Percentiles rank a stretch among this genome's conserved stretches.
These are phyloP conservation scores for Candida dubliniensis DNA, from an alignment of 1,139 yeast genomes.

Conservation along the genomic window DNA sequence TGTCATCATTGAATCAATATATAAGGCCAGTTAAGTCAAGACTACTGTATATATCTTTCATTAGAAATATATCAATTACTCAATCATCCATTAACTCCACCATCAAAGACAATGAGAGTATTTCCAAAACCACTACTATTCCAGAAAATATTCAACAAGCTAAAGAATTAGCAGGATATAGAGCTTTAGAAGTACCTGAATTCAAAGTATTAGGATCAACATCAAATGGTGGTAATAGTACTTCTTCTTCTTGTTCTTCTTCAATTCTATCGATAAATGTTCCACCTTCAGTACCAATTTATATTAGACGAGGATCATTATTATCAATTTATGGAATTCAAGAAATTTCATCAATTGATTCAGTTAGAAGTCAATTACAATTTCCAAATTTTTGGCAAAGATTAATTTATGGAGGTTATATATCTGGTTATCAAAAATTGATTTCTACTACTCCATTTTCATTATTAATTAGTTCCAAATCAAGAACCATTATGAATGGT, in stretches of 20 bases:
- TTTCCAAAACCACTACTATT: conserved; percentile 18
- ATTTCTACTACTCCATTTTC: conserved; percentile 51
- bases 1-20: too few species aligned
- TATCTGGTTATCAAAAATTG: conserved; percentile 44
- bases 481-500: conserved; percentile 14
- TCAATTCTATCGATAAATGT: conserved; percentile 44
- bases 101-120: background rate
- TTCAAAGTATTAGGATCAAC: conserved; percentile 40
- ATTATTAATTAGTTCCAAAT: conserved; percentile 28
- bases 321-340: conserved; percentile 45
- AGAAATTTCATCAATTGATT: conserved; percentile 17
- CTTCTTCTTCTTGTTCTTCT: conserved; percentile 38
- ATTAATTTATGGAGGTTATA: conserved; percentile 41
- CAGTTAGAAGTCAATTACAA: conserved; percentile 32
- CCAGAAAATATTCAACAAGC: conserved; percentile 22
- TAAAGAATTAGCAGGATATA: conserved; percentile 16
- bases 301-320: conserved; percentile 47
- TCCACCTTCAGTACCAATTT: conserved; percentile 60
- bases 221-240: background rate
- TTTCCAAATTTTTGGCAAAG: conserved; percentile 38
- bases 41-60: background rate
- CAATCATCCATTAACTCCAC: background rate
- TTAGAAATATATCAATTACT: conserved; percentile 1
- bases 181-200: conserved; percentile 23
- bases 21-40: too few species aligned